Conservation (phyloP, 179 eudicot genomes). For the Gypsophila paniculata region DNA sequence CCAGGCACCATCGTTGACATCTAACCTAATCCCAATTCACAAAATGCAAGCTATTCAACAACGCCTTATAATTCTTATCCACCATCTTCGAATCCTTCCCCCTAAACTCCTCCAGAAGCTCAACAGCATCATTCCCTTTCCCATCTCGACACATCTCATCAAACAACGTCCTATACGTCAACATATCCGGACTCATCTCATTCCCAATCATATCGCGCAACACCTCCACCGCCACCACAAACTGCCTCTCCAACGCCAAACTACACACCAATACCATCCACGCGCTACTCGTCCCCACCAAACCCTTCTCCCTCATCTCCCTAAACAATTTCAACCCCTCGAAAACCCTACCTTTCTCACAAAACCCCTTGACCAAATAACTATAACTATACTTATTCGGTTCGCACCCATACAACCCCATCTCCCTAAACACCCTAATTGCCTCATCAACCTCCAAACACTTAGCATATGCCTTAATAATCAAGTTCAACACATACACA, state of each 20-base stretch:
- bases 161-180: slow-evolving; percentile 70
- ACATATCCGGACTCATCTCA: slow-evolving; percentile 61
- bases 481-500: slow-evolving; percentile 60
- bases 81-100: slow-evolving; percentile 63
- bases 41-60: slow-evolving; percentile 61
- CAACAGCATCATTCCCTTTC: slow-evolving; percentile 58
- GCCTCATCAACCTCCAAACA: slow-evolving; percentile 71
- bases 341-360: slow-evolving; percentile 75
- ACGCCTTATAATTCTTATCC: slow-evolving; percentile 44
- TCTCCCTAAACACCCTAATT: slow-evolving; percentile 63
- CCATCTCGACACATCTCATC: slow-evolving; percentile 85
- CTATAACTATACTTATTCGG: slow-evolving; percentile 69
- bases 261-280: slow-evolving; percentile 68
- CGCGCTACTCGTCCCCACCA: slow-evolving; percentile 51
- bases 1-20: neutral
- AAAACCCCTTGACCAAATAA: slow-evolving; percentile 62
- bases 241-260: slow-evolving; percentile 69
- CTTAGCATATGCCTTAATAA: slow-evolving; percentile 68
- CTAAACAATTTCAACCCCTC: slow-evolving; percentile 54
- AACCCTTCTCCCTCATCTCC: slow-evolving; percentile 61
- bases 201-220: slow-evolving; percentile 64
- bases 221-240: slow-evolving; percentile 54
- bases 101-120: slow-evolving; percentile 63
- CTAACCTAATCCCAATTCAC: slow-evolving; percentile 27
- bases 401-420: slow-evolving; percentile 81